Base-by-base conservation (phyloP, 441 rosid species). In the Metrosideros polymorpha region DNA sequence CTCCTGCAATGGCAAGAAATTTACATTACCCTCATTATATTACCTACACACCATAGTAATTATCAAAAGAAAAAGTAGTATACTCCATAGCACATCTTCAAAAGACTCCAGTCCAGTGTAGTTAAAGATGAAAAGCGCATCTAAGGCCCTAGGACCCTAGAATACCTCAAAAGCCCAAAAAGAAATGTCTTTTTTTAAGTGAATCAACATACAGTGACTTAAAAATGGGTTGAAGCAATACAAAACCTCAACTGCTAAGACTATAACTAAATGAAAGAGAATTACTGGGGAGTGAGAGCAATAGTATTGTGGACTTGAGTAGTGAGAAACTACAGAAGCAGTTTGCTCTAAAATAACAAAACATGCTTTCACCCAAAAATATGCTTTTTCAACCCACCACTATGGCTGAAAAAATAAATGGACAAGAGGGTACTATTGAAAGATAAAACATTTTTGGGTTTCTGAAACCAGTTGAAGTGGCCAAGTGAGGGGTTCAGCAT, bases 1-100 rank as follows among this genome's bases (percentile, higher is more conserved):
- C 97, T 32, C 98, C 98, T 95, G 91, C 59, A 91, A 89, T 85
- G 75, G 55, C 25, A 86, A 89, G 30, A 57, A 83, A 82, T 8
- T 85, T 30, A 59, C 47, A 82, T 66, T 25, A 43, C 83, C 25
- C 17, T 39, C 47, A 71, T 76, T 66, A 82, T 45, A 57, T 35
- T 42, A 86, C 43, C 32, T 29, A 66, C 27, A 47, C 63, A n/a
- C 79, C 27, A 75, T 29, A 83, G 19, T 42, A 39, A 71, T 71
- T 71, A 39, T 42, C 27, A 22, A 71, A 22, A 22, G 15, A 18
- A 30, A 61, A 61, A 15, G 39, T 7, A 61, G 39, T 17, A 61
- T 30, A 35, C 76, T 32, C 76, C 47, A 71, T 6, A 35, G 47
- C n/a, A 71, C 17, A 71, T 39, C 39, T 71, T 39, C 47, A 35